phyloP scores from a whole-genome alignment of 352 stramenopile genomes.

The Phytophthora macrochlamydospora region DNA sequence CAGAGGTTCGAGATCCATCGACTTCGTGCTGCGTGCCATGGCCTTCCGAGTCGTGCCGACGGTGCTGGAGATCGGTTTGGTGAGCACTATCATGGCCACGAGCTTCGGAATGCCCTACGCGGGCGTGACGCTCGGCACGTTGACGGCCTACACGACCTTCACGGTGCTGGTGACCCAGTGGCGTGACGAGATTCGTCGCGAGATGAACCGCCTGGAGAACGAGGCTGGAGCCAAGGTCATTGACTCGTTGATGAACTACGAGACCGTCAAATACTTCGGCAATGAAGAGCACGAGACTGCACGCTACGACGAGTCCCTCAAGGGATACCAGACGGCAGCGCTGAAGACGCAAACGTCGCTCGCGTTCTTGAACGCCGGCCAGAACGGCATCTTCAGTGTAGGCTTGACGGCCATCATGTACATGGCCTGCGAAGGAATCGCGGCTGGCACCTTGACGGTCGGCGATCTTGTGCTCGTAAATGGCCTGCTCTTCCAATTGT shows the following conservation, averaged over 20 bases:
- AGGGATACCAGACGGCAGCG: conserved; percentile 93
- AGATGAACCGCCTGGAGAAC: conserved; percentile 95
- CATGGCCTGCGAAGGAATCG: conserved; percentile 93
- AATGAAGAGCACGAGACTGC: conserved; percentile 94
- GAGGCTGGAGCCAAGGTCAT: conserved; percentile 97
- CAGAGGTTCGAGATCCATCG: conserved; percentile 94
- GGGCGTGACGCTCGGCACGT: conserved; percentile 92
- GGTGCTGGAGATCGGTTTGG: conserved; percentile 92
- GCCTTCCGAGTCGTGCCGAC: conserved; percentile 98
- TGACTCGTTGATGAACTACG: conserved; percentile 97
- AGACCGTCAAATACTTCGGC: conserved; percentile 98
- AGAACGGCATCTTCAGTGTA: conserved; percentile 93
- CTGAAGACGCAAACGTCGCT: conserved; percentile 94
- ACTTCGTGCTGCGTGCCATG: conserved; percentile 96
- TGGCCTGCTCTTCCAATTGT: conserved; percentile 97
- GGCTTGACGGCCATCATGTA: conserved; percentile 97
- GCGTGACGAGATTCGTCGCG: conserved; percentile 97
- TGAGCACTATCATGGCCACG: conserved; percentile 90
- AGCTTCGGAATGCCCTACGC: conserved; percentile 93
- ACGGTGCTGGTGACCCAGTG: conserved; percentile 98
- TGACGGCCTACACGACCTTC: conserved; percentile 95
- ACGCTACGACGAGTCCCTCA: conserved; percentile 91
- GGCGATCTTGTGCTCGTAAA: conserved; percentile 98
- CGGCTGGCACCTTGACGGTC: conserved; percentile 91
- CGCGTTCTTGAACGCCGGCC: conserved; percentile 94